Base-by-base conservation (phyloP, 2,329 filamentous ascomycete genomes). In the Alternaria hordeiaustralica region DNA sequence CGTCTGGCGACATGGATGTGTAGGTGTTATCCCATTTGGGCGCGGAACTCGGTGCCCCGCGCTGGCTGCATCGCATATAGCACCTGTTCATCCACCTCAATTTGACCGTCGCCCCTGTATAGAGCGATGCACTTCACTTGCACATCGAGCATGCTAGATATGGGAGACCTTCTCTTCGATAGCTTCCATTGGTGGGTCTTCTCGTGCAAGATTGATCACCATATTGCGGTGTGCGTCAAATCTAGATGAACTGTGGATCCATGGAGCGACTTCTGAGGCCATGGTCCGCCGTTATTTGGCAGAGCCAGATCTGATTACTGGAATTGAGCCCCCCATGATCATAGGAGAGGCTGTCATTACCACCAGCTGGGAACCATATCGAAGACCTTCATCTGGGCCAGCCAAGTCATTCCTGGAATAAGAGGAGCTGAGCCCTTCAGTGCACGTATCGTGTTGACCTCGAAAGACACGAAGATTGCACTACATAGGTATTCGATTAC, bases 1-100 rank as follows among this genome's bases (percentile, higher is more conserved):
- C n/a, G n/a, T n/a, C n/a, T n/a, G n/a, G n/a, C n/a, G n/a, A n/a
- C n/a, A n/a, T n/a, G n/a, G n/a, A n/a, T 7, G 5, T 51, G 12
- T 6, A 15, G 26, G 12, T 33, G 26, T 33, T 3, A 30, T 30
- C 4, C 4, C n/a, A 3, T 1, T 13, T 21, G 12, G 49, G 12
- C 49, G 11, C 18, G 49, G 49, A 23, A 28, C 26, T 20, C 8
- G 7, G 8, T 21, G 33, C 15, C 7, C 47, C 47, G 28, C 28
- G 2, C 20, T 51, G 28, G 49, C 10, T 30, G 47, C n/a, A 50
- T 50, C 26, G 23, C 47, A 20, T 30, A 50, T 30, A 50, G 47
- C 26, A 18, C 47, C 11, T 13, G 10, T 12, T 30, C 5, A 30
- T 13, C n/a, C 26, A 50, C 47, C 18, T 20, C n/a, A 6, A 2